These are phyloP conservation scores for Pyronema domesticum DNA, from an alignment of 495 filamentous ascomycete genomes.

Conservation along the genomic window DNA sequence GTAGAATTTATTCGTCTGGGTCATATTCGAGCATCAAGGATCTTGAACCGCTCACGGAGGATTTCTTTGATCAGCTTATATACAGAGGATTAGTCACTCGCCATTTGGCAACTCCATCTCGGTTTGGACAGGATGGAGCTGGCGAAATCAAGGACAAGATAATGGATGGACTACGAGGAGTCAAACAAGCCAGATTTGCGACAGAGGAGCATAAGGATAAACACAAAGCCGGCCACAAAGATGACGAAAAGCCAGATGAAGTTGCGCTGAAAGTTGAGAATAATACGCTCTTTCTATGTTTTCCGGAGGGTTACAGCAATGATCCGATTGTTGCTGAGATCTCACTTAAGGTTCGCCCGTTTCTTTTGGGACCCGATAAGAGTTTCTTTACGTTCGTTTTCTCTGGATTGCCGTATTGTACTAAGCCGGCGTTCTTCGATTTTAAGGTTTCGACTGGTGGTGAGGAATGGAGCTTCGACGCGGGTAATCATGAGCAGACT, in stretches of 20 bases:
- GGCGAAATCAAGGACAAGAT: neutral
- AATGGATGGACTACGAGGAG: neutral
- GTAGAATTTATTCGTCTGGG: constrained; percentile 1
- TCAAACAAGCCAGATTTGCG: neutral
- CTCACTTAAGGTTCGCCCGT: constrained; percentile 12
- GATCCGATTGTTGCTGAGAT: constrained; percentile 18
- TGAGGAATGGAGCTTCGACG: constrained; percentile 16
- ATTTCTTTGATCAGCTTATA: neutral
- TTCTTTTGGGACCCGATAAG: constrained; percentile 10
- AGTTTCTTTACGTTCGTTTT: constrained; percentile 20
- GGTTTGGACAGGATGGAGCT: neutral
- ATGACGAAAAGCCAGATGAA: neutral
- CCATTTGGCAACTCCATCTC: neutral
- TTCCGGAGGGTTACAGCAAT: constrained; percentile 10
- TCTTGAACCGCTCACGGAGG: neutral
- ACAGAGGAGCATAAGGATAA: neutral
- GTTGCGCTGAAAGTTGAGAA: constrained; percentile 13
- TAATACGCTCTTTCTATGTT: constrained; percentile 13
- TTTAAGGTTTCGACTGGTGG: constrained; percentile 10
- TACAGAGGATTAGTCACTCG: neutral
- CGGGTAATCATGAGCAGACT: constrained; percentile 1
- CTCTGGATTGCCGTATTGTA: constrained; percentile 15
- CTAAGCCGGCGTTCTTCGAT: constrained; percentile 14
- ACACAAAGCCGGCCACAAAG: neutral
- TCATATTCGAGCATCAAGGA: constrained; percentile 1